These are phyloP conservation scores for Claviceps fusiformis DNA, from an alignment of 2,329 filamentous ascomycete genomes.

Conservation along the genomic window DNA sequence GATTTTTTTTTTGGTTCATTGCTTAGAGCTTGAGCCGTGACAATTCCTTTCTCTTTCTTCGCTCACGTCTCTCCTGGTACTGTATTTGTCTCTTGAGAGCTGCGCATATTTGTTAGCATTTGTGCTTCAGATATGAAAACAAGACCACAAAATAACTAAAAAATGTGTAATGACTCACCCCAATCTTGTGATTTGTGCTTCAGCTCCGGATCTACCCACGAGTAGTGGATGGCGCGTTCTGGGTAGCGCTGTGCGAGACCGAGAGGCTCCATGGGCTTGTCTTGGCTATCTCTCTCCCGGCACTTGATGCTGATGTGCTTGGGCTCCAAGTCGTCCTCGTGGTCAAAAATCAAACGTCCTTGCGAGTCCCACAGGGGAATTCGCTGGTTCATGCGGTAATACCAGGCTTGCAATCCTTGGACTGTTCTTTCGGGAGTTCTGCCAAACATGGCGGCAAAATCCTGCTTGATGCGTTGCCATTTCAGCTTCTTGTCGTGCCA, in stretches of 20 bases:
- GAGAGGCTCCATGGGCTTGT: constrained; percentile 22
- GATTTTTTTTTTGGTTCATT: too few species aligned
- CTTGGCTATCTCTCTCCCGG: constrained; percentile 23
- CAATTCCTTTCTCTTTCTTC: constrained; percentile 25
- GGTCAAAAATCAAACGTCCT: constrained; percentile 26
- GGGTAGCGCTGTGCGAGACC: constrained; percentile 31
- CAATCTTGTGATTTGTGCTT: constrained; percentile 24
- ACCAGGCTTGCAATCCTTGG: constrained; percentile 29
- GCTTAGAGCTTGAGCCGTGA: constrained; percentile 22
- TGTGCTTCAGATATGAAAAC: not conserved
- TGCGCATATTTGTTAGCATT: not conserved
- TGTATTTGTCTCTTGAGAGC: not conserved
- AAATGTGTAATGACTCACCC: constrained; percentile 15
- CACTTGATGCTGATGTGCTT: constrained; percentile 25
- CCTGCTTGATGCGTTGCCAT: constrained; percentile 26
- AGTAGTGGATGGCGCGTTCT: constrained; percentile 31
- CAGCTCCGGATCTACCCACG: constrained; percentile 28
- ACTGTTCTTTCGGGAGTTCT: constrained; percentile 23
- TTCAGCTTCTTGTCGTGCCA: constrained; percentile 30
- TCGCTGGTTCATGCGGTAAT: constrained; percentile 29
- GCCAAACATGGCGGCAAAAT: constrained; percentile 25
- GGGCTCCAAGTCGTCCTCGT: constrained; percentile 25
- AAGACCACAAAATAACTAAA: constrained; percentile 11
- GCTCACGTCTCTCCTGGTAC: constrained; percentile 16
- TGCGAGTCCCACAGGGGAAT: constrained; percentile 27